Evolutionary conservation across 2,329 filamentous ascomycete genomes (phyloP).

Genomic region (Thielaviopsis populi): DNA sequence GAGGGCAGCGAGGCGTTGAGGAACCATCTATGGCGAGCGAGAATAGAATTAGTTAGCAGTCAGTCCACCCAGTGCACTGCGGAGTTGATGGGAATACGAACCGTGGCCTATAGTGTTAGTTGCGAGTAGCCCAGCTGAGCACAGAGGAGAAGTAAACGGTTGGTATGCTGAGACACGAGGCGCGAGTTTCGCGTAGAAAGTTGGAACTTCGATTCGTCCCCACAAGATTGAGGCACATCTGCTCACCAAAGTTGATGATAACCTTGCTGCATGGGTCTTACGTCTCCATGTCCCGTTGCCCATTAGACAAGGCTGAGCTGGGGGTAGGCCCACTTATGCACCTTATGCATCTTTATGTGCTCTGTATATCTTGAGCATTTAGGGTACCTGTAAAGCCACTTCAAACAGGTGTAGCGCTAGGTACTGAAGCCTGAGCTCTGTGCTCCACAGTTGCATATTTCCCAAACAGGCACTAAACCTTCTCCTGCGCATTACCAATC

Average conservation of each 20-base stretch:
- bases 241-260: background rate
- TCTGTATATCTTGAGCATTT: too few species aligned
- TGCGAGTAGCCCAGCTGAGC: background rate
- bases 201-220: background rate
- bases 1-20: conserved; percentile 23
- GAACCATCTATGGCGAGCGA: conserved; percentile 5
- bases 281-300: background rate
- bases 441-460: background rate
- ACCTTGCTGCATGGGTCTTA: background rate
- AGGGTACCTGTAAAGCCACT: background rate
- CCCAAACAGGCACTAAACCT: conserved; percentile 7
- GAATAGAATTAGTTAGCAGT: background rate
- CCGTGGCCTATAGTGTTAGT: background rate
- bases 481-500: conserved; percentile 6
- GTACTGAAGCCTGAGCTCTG: background rate
- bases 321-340: background rate
- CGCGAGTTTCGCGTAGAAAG: background rate
- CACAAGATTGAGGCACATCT: background rate
- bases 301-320: conserved; percentile 1
- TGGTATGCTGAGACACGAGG: background rate
- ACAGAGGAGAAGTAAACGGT: background rate
- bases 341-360: too few species aligned
- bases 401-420: background rate
- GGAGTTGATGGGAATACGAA: background rate
- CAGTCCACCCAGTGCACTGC: background rate